Evolutionary conservation across 2,329 filamentous ascomycete genomes (phyloP).

Genomic region (Curvularia sp.): DNA sequence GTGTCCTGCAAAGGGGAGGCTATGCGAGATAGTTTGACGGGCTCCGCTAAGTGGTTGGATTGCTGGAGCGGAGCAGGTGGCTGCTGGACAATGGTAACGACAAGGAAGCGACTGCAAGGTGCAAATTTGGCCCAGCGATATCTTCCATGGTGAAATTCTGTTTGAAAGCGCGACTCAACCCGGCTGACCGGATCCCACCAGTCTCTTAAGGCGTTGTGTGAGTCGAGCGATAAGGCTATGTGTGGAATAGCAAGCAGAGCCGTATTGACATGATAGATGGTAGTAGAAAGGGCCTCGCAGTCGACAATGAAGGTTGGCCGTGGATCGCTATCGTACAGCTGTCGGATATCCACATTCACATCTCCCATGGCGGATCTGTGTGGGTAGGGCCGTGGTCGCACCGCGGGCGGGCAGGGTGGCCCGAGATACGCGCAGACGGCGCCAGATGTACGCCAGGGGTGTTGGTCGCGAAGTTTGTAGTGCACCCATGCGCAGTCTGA

Average conservation of each 20-base stretch:
- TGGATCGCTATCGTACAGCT: conserved; percentile 22
- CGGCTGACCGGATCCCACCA: conserved; percentile 25
- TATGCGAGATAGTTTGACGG: not conserved
- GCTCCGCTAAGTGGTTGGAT: not conserved
- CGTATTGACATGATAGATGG: conserved; percentile 19
- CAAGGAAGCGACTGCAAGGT: conserved; percentile 15
- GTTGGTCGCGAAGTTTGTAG: not conserved
- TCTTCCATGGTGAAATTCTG: conserved; percentile 18
- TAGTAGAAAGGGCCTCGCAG: conserved; percentile 7
- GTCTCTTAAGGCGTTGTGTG: conserved; percentile 17
- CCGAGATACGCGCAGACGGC: not conserved
- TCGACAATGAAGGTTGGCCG: conserved; percentile 25
- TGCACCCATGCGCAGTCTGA: conserved; percentile 3
- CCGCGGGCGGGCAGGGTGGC: not conserved
- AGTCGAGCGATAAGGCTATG: conserved; percentile 12
- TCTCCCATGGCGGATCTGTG: conserved; percentile 18
- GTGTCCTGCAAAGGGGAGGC: conserved; percentile 1
- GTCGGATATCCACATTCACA: conserved; percentile 15
- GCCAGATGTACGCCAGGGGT: conserved; percentile 4
- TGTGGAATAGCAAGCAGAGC: conserved; percentile 16
- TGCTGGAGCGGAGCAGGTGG: not conserved
- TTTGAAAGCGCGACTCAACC: conserved; percentile 10
- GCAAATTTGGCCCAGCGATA: conserved; percentile 20
- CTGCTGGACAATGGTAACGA: conserved; percentile 13
- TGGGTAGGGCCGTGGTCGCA: conserved; percentile 9